These are phyloP conservation scores for Trichoderma parareesei DNA, from an alignment of 495 filamentous ascomycete species.

Conservation along the genomic window DNA sequence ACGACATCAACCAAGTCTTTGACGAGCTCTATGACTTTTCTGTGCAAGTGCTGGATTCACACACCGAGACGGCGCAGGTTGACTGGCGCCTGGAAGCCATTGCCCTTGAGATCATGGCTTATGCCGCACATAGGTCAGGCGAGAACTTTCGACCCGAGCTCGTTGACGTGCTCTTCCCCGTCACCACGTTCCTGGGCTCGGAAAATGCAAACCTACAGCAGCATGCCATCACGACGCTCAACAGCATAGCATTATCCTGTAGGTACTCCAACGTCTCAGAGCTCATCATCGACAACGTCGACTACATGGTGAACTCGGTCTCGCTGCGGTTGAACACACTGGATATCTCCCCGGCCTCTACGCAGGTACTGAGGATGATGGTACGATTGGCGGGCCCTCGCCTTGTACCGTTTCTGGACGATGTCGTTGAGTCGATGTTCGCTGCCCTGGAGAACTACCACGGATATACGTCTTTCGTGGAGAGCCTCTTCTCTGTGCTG, in stretches of 20 bases:
- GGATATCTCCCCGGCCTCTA: slow-evolving; percentile 83
- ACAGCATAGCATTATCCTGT: slow-evolving; percentile 66
- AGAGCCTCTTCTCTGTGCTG: slow-evolving; percentile 75
- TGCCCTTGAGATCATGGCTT: slow-evolving; percentile 64
- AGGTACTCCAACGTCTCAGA: slow-evolving; percentile 66
- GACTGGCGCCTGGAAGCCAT: slow-evolving; percentile 69
- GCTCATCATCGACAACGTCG: slow-evolving; percentile 83
- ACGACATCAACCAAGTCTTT: slow-evolving; percentile 47
- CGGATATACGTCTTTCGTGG: slow-evolving; percentile 80
- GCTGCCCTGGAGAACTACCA: slow-evolving; percentile 87
- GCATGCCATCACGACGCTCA: slow-evolving; percentile 79
- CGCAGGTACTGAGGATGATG: slow-evolving; percentile 92
- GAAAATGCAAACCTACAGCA: slow-evolving; percentile 55
- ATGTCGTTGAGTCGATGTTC: slow-evolving; percentile 83
- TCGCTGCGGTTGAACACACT: slow-evolving; percentile 83
- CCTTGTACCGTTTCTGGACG: slow-evolving; percentile 83
- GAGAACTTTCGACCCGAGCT: slow-evolving; percentile 73
- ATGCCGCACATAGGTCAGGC: slow-evolving; percentile 58
- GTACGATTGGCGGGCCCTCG: slow-evolving; percentile 72
- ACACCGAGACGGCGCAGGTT: slow-evolving; percentile 38
- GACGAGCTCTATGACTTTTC: slow-evolving; percentile 78
- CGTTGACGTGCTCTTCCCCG: slow-evolving; percentile 84
- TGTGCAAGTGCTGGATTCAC: slow-evolving; percentile 49
- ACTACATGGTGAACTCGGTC: slow-evolving; percentile 93
- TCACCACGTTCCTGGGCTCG: slow-evolving; percentile 79